Base-by-base conservation (phyloP, 352 stramenopile genomes). In the Phytophthora uliginosa region DNA sequence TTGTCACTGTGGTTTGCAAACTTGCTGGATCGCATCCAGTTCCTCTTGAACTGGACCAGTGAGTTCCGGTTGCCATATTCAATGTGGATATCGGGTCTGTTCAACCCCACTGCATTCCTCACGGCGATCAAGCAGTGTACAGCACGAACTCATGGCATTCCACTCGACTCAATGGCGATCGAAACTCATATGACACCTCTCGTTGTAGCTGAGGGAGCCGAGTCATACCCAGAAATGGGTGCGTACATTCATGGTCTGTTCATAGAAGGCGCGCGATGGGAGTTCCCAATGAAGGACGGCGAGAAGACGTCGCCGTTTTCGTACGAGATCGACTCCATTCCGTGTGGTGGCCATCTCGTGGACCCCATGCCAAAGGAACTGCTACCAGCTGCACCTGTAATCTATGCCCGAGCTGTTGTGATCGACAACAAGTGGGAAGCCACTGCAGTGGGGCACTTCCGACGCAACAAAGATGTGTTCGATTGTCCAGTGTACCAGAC, bases 401-500 rank as follows among this genome's bases (percentile, higher is more conserved):
- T 99, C 7, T 99, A 99, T 71, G 88, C 98, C n/a, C 97, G 97
- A 36, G 97, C 96, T 26, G 96, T 99, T 26, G 66, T 83, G 33
- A 92, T 99, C 55, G 80, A 98, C 59, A 81, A 83, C 9, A 71
- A 85, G 12, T 99, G 97, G 97, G 97, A 99, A 75, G 89, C 95
- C n/a, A 98, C 90, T 13, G 80, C 91, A 38, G 95, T 99, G 28
- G 97, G 97, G 12, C 98, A 98, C 74, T 94, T 99, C 60, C 86
- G 97, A 10, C 85, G 97, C 54, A 76, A 82, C 45, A 70, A 81
- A 8, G 86, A 95, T 51, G 83, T 99, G 7, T 99, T 98, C 71
- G 95, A 99, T 67, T 98, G 93, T 59, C 97, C 98, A 40, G 92
- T 99, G 50, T 99, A 99, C 75, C 93, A 98, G 55, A 99, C 98